phyloP scores from a whole-genome alignment of 2,329 filamentous ascomycete genomes.

The Xylaria sp. region DNA sequence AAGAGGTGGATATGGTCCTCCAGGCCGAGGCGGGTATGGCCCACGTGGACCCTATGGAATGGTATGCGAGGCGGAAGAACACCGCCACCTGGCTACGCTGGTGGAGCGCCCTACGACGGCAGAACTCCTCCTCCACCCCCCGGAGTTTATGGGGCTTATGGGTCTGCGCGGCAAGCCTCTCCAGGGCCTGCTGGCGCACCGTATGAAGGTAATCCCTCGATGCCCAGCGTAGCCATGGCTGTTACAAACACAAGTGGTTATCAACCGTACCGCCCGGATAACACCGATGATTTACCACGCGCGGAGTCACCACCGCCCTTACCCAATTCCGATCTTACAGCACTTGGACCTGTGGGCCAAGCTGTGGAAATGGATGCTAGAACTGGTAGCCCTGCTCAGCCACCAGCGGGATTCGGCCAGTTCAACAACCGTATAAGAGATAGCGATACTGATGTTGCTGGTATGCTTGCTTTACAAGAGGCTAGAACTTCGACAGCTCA shows the following conservation, averaged over 20 bases:
- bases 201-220: constrained; percentile 47
- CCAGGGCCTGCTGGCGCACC: constrained; percentile 46
- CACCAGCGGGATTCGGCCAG: constrained; percentile 51
- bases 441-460: constrained; percentile 73
- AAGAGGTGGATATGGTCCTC: constrained; percentile 44
- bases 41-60: constrained; percentile 24
- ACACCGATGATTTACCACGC: constrained; percentile 55
- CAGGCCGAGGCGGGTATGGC: constrained; percentile 39
- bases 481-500: constrained; percentile 45
- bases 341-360: constrained; percentile 57
- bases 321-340: constrained; percentile 49
- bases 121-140: constrained; percentile 36
- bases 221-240: constrained; percentile 45
- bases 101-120: constrained; percentile 46
- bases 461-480: constrained; percentile 76
- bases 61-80: constrained; percentile 27
- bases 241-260: constrained; percentile 43
- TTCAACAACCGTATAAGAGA: constrained; percentile 58
- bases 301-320: constrained; percentile 70
- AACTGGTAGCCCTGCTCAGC: constrained; percentile 56
- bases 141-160: constrained; percentile 37
- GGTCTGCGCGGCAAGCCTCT: constrained; percentile 43
- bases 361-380: constrained; percentile 82
- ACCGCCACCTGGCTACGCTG: constrained; percentile 54
- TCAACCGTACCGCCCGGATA: constrained; percentile 52